Percentiles rank a stretch among this genome's conserved stretches.
These are phyloP conservation scores for Acmispon strigosus DNA, from an alignment of 306 rosid genomes.

Conservation along the genomic window DNA sequence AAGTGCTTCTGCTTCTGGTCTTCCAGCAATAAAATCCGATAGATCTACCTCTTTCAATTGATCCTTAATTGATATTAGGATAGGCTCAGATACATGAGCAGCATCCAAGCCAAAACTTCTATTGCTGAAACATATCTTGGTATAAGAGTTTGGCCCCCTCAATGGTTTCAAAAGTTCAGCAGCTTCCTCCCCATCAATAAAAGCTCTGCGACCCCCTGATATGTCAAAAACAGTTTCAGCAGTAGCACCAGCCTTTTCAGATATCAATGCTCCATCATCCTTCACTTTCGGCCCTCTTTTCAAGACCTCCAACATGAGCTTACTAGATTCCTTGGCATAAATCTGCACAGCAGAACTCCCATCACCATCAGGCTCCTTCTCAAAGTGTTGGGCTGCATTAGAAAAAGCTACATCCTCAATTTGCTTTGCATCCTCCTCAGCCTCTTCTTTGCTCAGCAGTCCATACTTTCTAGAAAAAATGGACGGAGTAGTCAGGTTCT, in stretches of 20 bases:
- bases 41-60: constrained; percentile 69
- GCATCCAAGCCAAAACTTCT: constrained; percentile 87
- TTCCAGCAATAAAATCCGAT: constrained; percentile 84
- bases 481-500: constrained; percentile 75
- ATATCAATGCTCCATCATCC: constrained; percentile 42
- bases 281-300: constrained; percentile 65
- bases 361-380: constrained; percentile 76
- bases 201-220: constrained; percentile 69
- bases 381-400: constrained; percentile 62
- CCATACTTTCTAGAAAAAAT: constrained; percentile 83
- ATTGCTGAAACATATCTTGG: constrained; percentile 72
- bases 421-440: constrained; percentile 58
- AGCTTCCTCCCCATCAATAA: constrained; percentile 64
- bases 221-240: constrained; percentile 61
- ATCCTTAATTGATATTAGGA: constrained; percentile 55
- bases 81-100: constrained; percentile 61
- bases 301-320: constrained; percentile 76
- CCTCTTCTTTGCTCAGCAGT: constrained; percentile 68
- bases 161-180: constrained; percentile 57
- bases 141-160: constrained; percentile 41
- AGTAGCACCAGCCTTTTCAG: constrained; percentile 29
- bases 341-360: constrained; percentile 84
- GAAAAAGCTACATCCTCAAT: constrained; percentile 62
- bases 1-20: constrained; percentile 76
- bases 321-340: constrained; percentile 88